These are phyloP conservation scores for Suillus brevipes DNA, from an alignment of 768 basidiomycete genomes.

Conservation along the genomic window DNA sequence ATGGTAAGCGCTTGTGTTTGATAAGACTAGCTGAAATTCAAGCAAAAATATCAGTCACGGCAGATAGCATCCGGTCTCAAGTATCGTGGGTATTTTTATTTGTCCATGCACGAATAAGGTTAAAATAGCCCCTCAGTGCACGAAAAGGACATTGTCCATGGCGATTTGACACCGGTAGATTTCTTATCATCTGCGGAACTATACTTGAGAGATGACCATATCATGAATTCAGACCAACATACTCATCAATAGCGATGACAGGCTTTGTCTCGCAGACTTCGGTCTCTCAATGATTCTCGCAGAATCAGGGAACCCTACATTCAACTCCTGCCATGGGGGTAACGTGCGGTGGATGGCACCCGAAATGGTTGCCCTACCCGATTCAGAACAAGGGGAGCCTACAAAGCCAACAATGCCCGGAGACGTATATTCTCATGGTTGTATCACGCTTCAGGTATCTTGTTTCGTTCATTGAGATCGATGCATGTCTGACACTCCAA, in stretches of 20 bases:
- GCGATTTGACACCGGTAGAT: conserved; percentile 41
- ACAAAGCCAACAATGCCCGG: conserved; percentile 23
- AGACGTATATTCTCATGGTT: conserved; percentile 42
- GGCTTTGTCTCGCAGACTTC: conserved; percentile 31
- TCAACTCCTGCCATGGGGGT: conserved; percentile 24
- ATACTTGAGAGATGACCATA: neutral
- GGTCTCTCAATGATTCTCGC: conserved; percentile 27
- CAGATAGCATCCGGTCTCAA: conserved; percentile 26
- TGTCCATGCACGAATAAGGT: neutral
- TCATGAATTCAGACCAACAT: conserved; percentile 23
- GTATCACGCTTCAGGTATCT: conserved; percentile 29
- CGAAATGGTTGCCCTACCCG: conserved; percentile 30
- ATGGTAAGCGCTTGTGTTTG: conserved; percentile 14
- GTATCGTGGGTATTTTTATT: conserved; percentile 17
- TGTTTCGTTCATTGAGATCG: conserved; percentile 5
- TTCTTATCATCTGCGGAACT: too few species aligned
- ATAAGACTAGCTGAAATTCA: too few species aligned
- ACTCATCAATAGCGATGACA: conserved; percentile 15
- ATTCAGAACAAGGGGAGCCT: conserved; percentile 7
- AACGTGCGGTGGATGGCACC: conserved; percentile 43
- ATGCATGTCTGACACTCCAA: neutral
- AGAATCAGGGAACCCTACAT: conserved; percentile 11
- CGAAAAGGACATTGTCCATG: conserved; percentile 34
- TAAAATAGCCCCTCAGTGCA: conserved; percentile 10
- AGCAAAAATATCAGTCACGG: conserved; percentile 17